Conservation (phyloP, 2,329 filamentous ascomycete genomes). For the Emergomyces pasteurianus region DNA sequence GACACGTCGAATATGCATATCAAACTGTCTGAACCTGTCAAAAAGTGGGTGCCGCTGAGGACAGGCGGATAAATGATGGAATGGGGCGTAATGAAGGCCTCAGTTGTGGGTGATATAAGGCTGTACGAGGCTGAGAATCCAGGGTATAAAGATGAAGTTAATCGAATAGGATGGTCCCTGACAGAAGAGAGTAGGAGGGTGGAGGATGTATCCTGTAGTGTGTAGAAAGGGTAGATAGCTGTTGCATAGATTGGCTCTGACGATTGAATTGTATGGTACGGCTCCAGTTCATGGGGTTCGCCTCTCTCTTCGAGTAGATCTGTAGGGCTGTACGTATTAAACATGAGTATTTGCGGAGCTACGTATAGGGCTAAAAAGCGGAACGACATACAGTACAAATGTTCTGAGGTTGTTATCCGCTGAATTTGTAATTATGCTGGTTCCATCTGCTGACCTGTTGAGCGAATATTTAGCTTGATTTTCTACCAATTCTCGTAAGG, state of each 20-base stretch:
- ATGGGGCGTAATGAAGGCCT: constrained; percentile 44
- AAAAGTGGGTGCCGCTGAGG: constrained; percentile 38
- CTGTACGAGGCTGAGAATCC: constrained; percentile 41
- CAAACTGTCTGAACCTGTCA: constrained; percentile 44
- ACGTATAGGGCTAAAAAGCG: not conserved
- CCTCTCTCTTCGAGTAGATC: constrained; percentile 34
- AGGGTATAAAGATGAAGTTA: constrained; percentile 43
- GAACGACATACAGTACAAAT: constrained; percentile 39
- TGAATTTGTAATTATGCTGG: constrained; percentile 43
- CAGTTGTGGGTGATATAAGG: constrained; percentile 42
- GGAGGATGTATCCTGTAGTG: constrained; percentile 38
- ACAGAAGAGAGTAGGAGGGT: constrained; percentile 41
- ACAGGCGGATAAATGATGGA: constrained; percentile 41
- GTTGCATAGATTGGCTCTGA: constrained; percentile 42
- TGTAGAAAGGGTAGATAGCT: constrained; percentile 44
- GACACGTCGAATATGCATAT: constrained; percentile 47
- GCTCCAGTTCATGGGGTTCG: constrained; percentile 27
- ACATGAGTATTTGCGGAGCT: not conserved
- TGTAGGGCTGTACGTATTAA: constrained; percentile 26
- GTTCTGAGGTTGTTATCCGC: constrained; percentile 41
- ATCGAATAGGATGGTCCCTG: constrained; percentile 43
- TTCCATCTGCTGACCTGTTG: constrained; percentile 43
- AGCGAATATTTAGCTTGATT: not conserved
- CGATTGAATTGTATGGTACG: constrained; percentile 36
- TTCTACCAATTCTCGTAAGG: not conserved